A percentile compares a stretch with the other conserved stretches of the same genome.
Conservation (phyloP, 1,284 basidiomycete genomes). For the Malassezia dermatis region DNA sequence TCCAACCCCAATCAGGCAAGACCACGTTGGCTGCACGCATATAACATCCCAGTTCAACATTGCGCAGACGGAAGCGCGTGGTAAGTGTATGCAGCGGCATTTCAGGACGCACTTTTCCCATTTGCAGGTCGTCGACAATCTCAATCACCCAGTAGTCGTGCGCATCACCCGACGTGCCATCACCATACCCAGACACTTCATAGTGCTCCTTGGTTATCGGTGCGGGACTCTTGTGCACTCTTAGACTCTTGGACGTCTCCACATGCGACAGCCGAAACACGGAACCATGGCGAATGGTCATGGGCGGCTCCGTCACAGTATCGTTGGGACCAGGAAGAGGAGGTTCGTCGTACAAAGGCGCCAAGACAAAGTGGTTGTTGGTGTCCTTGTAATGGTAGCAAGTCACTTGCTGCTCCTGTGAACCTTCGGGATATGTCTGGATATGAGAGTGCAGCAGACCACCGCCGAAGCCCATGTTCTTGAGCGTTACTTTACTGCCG, state of each 20-base stretch:
- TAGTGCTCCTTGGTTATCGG: conserved; percentile 80
- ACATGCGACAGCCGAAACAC: conserved; percentile 69
- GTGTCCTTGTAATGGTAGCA: conserved; percentile 99
- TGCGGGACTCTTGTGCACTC: conserved; percentile 74
- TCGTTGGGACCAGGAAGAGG: conserved; percentile 26
- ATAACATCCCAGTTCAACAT: conserved; percentile 60
- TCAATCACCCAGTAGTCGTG: conserved; percentile 90
- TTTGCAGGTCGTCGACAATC: conserved; percentile 68
- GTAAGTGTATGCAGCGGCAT: conserved; percentile 75
- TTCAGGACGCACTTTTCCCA: conserved; percentile 54
- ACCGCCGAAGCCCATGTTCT: conserved; percentile 96
- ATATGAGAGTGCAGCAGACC: conserved; percentile 92
- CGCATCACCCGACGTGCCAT: conserved; percentile 69
- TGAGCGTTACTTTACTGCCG: conserved; percentile 82
- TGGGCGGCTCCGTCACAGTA: conserved; percentile 26
- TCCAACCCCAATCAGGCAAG: conserved; percentile 97
- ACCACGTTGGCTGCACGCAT: conserved; percentile 76
- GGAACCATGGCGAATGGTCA: conserved; percentile 68
- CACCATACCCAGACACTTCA: conserved; percentile 89
- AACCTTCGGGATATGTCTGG: conserved; percentile 86
- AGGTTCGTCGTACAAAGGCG: conserved; percentile 64
- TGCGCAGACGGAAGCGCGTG: conserved; percentile 74
- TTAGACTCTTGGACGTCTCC: conserved; percentile 78
- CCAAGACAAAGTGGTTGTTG: conserved; percentile 84
- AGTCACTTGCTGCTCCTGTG: conserved; percentile 87